These are phyloP conservation scores for Candida coquimbonensis DNA, from an alignment of 805 yeast genomes.

Conservation along the genomic window DNA sequence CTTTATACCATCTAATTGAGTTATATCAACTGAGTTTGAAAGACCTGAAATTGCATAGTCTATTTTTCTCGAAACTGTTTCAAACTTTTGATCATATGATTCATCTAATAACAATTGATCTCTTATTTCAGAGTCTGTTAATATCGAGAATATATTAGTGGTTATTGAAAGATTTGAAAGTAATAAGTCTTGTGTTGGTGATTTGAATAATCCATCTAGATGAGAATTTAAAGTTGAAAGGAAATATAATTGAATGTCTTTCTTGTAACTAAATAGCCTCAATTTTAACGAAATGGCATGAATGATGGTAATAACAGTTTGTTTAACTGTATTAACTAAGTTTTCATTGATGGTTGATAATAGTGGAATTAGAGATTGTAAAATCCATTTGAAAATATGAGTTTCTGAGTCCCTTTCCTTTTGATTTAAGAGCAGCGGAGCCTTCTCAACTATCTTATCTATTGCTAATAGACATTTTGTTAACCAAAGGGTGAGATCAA, in stretches of 20 bases:
- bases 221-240: conserved; percentile 11
- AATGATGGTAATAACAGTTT: conserved; percentile 16
- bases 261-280: conserved; percentile 16
- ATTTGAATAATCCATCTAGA: conserved; percentile 11
- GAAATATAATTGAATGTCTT: conserved; percentile 12
- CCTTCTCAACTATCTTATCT: conserved; percentile 17
- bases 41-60: conserved; percentile 13
- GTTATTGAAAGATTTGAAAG: conserved; percentile 11
- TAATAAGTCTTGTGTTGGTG: conserved; percentile 8
- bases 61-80: conserved; percentile 18
- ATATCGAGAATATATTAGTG: conserved; percentile 16
- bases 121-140: conserved; percentile 18
- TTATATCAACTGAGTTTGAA: background rate
- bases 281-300: conserved; percentile 16
- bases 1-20: conserved; percentile 13
- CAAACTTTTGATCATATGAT: conserved; percentile 19
- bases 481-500: conserved; percentile 10
- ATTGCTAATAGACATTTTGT: conserved; percentile 16
- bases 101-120: conserved; percentile 16
- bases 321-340: conserved; percentile 13
- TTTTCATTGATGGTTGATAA: conserved; percentile 10
- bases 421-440: conserved; percentile 16
- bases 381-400: conserved; percentile 16
- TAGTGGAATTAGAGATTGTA: conserved; percentile 14
- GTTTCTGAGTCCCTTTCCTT: conserved; percentile 3